Evolutionary conservation across 1,284 basidiomycete species (phyloP).

Genomic region (Marasmius tenuissimus): DNA sequence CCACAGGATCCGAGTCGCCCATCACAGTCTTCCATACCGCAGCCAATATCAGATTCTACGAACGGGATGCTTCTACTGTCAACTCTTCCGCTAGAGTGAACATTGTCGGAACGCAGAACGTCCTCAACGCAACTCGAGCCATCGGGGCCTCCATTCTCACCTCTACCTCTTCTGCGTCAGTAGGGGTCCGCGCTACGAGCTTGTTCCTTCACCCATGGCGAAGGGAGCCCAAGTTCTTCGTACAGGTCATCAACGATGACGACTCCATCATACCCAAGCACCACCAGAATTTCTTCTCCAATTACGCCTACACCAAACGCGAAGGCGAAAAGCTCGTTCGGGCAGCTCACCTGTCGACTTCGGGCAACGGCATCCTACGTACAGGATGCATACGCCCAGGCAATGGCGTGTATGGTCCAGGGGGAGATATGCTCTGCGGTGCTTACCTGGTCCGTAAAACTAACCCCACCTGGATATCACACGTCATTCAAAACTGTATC

Average conservation of each 20-base stretch:
- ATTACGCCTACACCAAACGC: slow-evolving; percentile 52
- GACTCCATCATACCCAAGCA: slow-evolving; percentile 33
- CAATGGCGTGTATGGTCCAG: slow-evolving; percentile 71
- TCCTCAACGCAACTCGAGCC: slow-evolving; percentile 38
- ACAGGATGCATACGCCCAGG: slow-evolving; percentile 75
- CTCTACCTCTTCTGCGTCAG: slow-evolving; percentile 54
- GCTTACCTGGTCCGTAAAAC: slow-evolving; percentile 56
- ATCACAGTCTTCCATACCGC: slow-evolving; percentile 57
- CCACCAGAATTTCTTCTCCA: slow-evolving; percentile 50
- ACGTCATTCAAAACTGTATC: slow-evolving; percentile 59
- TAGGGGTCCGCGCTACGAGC: slow-evolving; percentile 40
- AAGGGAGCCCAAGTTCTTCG: slow-evolving; percentile 37
- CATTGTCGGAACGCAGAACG: slow-evolving; percentile 46
- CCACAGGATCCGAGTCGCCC: slow-evolving; percentile 19
- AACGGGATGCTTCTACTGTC: slow-evolving; percentile 41
- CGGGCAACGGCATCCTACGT: slow-evolving; percentile 35
- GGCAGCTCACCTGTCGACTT: slow-evolving; percentile 30
- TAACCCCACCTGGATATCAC: slow-evolving; percentile 63
- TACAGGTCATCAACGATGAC: slow-evolving; percentile 47
- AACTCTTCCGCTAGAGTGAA: slow-evolving; percentile 47
- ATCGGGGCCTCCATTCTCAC: slow-evolving; percentile 43
- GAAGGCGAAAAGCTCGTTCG: slow-evolving; percentile 44
- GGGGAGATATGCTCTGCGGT: slow-evolving; percentile 67
- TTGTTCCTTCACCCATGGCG: slow-evolving; percentile 58
- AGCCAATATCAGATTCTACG: slow-evolving; percentile 57